Evolutionary conservation across 352 stramenopile species (phyloP).

Genomic region (Phytopythium aichiense): DNA sequence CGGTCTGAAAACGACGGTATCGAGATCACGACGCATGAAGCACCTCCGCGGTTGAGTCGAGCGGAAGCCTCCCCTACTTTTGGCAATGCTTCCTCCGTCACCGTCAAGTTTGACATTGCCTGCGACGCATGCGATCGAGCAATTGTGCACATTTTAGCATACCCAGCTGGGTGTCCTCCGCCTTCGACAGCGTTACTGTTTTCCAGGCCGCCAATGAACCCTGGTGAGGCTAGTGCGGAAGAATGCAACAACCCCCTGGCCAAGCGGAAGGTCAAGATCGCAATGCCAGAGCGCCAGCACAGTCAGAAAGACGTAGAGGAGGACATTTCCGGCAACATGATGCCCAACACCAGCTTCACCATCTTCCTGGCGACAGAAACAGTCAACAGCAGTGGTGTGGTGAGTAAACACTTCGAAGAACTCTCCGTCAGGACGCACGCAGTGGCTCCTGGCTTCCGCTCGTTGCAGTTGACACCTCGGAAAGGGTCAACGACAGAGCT

Average conservation of each 20-base stretch:
- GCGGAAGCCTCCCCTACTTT: constrained; percentile 44
- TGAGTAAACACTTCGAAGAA: constrained; percentile 42
- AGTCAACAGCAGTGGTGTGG: constrained; percentile 40
- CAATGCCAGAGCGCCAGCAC: constrained; percentile 32
- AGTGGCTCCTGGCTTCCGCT: constrained; percentile 38
- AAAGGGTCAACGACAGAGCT: constrained; percentile 76
- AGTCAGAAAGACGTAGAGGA: constrained; percentile 33
- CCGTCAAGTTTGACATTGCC: constrained; percentile 49
- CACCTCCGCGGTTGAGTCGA: constrained; percentile 34
- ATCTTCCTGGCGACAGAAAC: constrained; percentile 58
- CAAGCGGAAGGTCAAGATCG: constrained; percentile 24
- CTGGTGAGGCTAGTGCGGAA: background rate
- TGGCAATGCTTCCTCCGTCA: constrained; percentile 47
- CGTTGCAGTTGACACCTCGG: constrained; percentile 40
- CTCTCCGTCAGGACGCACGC: constrained; percentile 38
- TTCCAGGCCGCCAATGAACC: constrained; percentile 1
- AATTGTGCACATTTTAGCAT: constrained; percentile 52
- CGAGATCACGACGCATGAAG: constrained; percentile 47
- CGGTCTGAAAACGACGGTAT: constrained; percentile 41
- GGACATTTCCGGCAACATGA: constrained; percentile 26
- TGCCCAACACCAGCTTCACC: constrained; percentile 44
- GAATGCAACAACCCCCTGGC: constrained; percentile 17
- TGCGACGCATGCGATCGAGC: constrained; percentile 45
- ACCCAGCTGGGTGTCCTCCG: constrained; percentile 26
- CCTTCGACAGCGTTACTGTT: constrained; percentile 13